A percentile compares a stretch with the other conserved stretches of the same genome.
Conservation (phyloP, 768 basidiomycete genomes). For the Russula vinacea region DNA sequence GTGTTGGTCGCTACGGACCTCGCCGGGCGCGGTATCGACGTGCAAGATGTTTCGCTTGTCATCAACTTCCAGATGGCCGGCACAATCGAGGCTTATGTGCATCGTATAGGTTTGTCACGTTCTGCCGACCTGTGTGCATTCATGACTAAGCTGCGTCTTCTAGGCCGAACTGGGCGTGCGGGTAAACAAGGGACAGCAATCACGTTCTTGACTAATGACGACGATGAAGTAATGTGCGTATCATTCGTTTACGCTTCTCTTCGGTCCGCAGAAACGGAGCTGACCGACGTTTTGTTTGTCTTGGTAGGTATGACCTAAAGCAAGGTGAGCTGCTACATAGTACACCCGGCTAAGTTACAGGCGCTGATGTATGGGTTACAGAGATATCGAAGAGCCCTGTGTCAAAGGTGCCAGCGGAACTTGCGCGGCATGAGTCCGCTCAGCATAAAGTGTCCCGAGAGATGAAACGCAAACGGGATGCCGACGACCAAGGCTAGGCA, state of each 20-base stretch:
- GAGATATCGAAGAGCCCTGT: constrained; percentile 94
- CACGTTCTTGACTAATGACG: constrained; percentile 94
- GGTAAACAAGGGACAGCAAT: constrained; percentile 92
- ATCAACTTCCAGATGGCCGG: constrained; percentile 98
- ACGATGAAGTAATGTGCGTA: constrained; percentile 86
- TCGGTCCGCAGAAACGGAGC: constrained; percentile 3
- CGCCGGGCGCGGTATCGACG: constrained; percentile 98
- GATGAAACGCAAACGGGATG: constrained; percentile 92
- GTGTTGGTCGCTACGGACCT: constrained; percentile 96
- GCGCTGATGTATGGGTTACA: constrained; percentile 34
- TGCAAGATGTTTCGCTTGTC: constrained; percentile 92
- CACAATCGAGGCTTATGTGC: constrained; percentile 96
- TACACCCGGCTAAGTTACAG: neutral
- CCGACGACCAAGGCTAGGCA: constrained; percentile 53
- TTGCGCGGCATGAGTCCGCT: constrained; percentile 89
- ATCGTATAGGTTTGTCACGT: constrained; percentile 75
- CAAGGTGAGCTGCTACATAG: constrained; percentile 56
- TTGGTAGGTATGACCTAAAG: constrained; percentile 85
- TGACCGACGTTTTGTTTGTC: constrained; percentile 21
- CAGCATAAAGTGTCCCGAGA: constrained; percentile 88
- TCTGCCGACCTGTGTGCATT: neutral
- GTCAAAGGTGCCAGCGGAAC: constrained; percentile 81
- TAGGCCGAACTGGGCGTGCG: constrained; percentile 95
- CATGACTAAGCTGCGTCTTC: constrained; percentile 17
- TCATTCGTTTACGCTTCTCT: neutral